Percentiles rank a stretch among this genome's conserved stretches.
phyloP scores from a whole-genome alignment of 1,284 basidiomycete species.

The Cystobasidium pallidum region DNA sequence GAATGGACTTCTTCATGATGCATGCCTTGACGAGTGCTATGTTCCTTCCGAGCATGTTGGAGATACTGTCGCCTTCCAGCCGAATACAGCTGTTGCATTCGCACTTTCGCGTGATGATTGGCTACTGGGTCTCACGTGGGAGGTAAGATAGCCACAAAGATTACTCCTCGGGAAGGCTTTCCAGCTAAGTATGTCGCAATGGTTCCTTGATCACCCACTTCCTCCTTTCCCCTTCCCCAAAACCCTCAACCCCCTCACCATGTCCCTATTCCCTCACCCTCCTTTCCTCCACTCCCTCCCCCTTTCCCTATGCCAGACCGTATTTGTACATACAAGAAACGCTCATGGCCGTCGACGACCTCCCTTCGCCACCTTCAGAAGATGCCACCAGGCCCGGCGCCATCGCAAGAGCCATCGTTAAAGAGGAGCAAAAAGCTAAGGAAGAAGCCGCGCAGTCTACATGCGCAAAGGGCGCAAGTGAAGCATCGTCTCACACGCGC shows the following conservation, averaged over 20 bases:
- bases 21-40: conserved; percentile 51
- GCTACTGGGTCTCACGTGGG: conserved; percentile 52
- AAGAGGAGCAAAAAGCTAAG: conserved; percentile 14
- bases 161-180: too few relatives aligned
- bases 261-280: background rate
- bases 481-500: background rate
- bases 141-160: conserved; percentile 29
- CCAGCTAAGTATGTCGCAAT: too few relatives aligned
- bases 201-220: too few relatives aligned
- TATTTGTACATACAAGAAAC: conserved; percentile 49
- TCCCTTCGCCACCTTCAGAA: conserved; percentile 45
- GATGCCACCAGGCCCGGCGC: conserved; percentile 5
- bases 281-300: background rate
- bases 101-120: conserved; percentile 51
- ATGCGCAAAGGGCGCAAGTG: background rate
- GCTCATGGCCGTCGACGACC: conserved; percentile 46
- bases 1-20: conserved; percentile 53
- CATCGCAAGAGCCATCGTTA: background rate
- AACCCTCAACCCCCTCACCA: background rate
- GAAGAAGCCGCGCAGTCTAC: background rate
- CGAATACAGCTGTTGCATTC: conserved; percentile 51
- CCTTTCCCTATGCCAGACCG: conserved; percentile 39
- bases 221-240: background rate
- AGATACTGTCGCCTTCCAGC: conserved; percentile 49
- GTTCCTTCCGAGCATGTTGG: conserved; percentile 51